Evolutionary conservation across 805 yeast genomes (phyloP), one percentile per base, ranked within the genome.

Genomic region (Trichomonascus vanleenenianus): DNA sequence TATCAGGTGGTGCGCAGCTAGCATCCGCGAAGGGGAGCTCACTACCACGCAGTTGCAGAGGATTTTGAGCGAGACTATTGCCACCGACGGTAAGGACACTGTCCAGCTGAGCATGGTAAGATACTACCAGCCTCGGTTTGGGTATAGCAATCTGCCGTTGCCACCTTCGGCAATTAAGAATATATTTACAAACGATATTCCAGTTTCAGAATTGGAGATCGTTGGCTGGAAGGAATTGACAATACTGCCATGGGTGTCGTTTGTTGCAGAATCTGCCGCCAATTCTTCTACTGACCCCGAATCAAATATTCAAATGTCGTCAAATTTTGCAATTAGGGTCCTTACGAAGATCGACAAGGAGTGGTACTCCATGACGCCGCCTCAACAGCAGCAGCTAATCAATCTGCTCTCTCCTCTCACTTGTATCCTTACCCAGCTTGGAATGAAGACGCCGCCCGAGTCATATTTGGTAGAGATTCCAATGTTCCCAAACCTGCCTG

Each of bases 401-500:
- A 16, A 39, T 15, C 14, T 37, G 20, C 41, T 66, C 30, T 15
- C 40, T 6, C 22, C 40, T 3, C 44, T 51, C 8, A 49, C 56
- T 3, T 63, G 68, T 38, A 57, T 67, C 20, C 68, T 72, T 0
- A 67, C 72, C 1, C 63, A 63, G 30, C 50, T 53, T 12, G 72
- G 72, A 1, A 59, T 64, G 61, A 56, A 56, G 43, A 30, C 30
- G 12, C 71, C 71, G 1, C 11, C 40, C 1, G 66, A 66, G 31
- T 42, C 67, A 2, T 67, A 67, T 42, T 34, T 67, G 8, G 48
- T 46, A 25, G 50, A 50, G 14, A 61, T 66, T 11, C 55, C 57
- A 7, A 51, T 67, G 32, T 67, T 67, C 48, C 69, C 70, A 0
- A 52, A 61, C 40, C 47, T 67, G 18, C 70, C 72, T 1, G 63